Evolutionary conservation across 768 basidiomycete genomes (phyloP), one percentile per base, ranked within the genome.

Genomic region (Galerina sulciceps): DNA sequence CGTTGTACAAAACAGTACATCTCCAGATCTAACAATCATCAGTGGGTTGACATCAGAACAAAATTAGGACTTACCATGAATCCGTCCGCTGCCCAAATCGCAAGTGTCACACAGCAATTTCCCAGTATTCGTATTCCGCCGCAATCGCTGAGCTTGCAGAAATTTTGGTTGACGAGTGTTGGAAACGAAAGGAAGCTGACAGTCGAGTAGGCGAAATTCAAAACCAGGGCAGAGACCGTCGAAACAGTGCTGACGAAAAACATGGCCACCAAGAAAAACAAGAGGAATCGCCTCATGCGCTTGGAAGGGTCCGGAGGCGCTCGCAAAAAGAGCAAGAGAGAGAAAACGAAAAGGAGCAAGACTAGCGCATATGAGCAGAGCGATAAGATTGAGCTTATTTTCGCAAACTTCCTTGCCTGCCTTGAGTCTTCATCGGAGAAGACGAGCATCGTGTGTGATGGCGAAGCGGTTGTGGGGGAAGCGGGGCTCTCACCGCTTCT

Each of bases 1-100:
- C 58, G 11, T 31, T 18, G 23, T 59, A 59, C 14, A 59, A 9
- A 26, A 47, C 40, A 1, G 42, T 22, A 22, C 58, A 59, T 6
- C 58, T 17, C 58, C 58, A 59, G 17, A 59, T 50, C 58, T 59
- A 36, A 31, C 55, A 56, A 15, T 38, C 15, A 34, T 55, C 17
- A 9, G 11, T 37, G 8, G 8, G 3, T 8, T 2, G 38, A 5
- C 37, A 15, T 49, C 48, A 2, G 5, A 44, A 17, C 6, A 0
- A 31, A 15, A 41, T 10, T 17, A 17, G 34, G n/a, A 49, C 58
- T 48, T 34, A 54, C 58, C 53, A 59, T 53, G 38, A 59, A 59
- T 23, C 52, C 38, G 43, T 54, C 58, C 20, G 58, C 53, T n/a
- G 38, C 45, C 58, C 52, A 54, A 36, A 49, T 59, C 23, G 45